phyloP scores from a whole-genome alignment of 1,139 yeast genomes.

The Pichia sp. region DNA sequence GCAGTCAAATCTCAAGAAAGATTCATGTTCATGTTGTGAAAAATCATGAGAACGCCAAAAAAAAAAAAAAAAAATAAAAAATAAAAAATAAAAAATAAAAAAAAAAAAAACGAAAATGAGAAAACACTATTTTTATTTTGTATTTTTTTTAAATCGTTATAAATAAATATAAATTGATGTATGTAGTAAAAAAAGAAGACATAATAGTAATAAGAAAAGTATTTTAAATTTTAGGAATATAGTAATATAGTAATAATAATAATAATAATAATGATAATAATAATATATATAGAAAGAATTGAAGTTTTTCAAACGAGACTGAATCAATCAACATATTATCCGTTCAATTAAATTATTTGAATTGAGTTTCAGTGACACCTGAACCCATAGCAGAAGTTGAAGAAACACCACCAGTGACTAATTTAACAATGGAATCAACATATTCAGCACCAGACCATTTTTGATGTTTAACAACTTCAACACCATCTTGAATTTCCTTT shows the following conservation, averaged over 20 bases:
- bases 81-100: too few relatives aligned
- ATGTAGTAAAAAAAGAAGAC: neutral
- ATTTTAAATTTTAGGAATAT: neutral
- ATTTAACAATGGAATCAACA: constrained; percentile 82
- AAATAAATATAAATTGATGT: neutral
- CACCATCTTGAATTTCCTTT: constrained; percentile 82
- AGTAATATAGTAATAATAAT: neutral
- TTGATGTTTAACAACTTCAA: constrained; percentile 96
- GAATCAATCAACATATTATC: too few relatives aligned
- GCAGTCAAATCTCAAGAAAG: too few relatives aligned
- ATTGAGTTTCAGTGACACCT: constrained; percentile 97
- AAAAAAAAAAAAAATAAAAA: too few relatives aligned
- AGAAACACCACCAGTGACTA: constrained; percentile 91
- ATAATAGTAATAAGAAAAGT: neutral
- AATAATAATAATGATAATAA: too few relatives aligned
- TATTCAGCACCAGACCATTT: constrained; percentile 99
- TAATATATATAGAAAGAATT: neutral
- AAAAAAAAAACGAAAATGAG: too few relatives aligned
- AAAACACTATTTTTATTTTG: too few relatives aligned
- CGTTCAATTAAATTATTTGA: constrained; percentile 49
- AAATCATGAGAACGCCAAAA: neutral
- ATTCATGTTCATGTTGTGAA: too few relatives aligned
- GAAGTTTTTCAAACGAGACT: too few relatives aligned
- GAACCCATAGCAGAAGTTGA: constrained; percentile 98
- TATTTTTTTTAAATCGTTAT: neutral